phyloP scores from a whole-genome alignment of 169 alveolate genomes.

The Plasmodium cynomolgi region DNA sequence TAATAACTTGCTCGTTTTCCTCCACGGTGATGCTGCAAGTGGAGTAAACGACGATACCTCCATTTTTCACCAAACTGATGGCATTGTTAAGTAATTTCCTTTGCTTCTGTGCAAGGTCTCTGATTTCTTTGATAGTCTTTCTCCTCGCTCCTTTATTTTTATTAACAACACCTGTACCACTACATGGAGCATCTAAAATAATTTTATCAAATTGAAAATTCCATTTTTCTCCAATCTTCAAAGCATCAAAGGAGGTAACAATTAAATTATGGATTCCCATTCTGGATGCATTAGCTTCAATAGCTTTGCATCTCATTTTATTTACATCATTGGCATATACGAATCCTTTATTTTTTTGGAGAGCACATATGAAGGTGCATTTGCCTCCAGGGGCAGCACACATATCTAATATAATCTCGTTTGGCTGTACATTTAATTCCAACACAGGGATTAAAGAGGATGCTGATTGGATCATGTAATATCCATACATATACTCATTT shows the following conservation, averaged over 20 bases:
- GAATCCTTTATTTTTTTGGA: conserved; percentile 95
- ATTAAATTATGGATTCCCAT: conserved; percentile 95
- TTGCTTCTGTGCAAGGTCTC: conserved; percentile 94
- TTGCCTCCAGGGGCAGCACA: conserved; percentile 99
- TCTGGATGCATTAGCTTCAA: conserved; percentile 88
- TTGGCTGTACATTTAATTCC: conserved; percentile 74
- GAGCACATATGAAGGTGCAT: conserved; percentile 94
- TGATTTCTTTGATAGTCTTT: conserved; percentile 91
- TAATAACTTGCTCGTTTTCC: conserved; percentile 97
- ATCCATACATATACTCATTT: conserved; percentile 97
- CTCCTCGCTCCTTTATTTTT: conserved; percentile 95
- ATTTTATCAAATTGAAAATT: conserved; percentile 94
- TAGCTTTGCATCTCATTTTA: conserved; percentile 92
- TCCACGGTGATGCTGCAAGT: conserved; percentile 97
- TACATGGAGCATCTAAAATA: conserved; percentile 96
- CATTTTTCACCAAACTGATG: conserved; percentile 95
- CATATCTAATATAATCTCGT: conserved; percentile 94
- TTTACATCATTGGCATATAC: conserved; percentile 95
- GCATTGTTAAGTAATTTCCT: conserved; percentile 95
- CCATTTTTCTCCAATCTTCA: conserved; percentile 88
- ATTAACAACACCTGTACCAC: conserved; percentile 97
- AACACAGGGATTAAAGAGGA: conserved; percentile 95
- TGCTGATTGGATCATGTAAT: conserved; percentile 95
- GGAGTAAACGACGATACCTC: conserved; percentile 97
- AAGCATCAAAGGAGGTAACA: conserved; percentile 94